These are phyloP conservation scores for Cladobotryum protrusum DNA, from an alignment of 2,329 filamentous ascomycete species.

Conservation along the genomic window DNA sequence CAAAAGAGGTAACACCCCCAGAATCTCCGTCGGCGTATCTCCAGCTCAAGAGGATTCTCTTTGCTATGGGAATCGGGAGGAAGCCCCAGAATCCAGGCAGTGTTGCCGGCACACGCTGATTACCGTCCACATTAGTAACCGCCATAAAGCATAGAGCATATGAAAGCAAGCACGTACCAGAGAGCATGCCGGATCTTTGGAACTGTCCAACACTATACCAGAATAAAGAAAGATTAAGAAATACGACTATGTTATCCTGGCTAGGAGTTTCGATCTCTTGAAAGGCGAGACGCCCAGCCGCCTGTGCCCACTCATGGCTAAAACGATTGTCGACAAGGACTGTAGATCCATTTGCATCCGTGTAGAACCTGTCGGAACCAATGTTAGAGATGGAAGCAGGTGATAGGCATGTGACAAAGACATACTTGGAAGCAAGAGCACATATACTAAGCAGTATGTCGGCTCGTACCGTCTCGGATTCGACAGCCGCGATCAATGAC, in stretches of 20 bases:
- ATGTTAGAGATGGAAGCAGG: not conserved
- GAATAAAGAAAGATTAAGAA: constrained; percentile 1
- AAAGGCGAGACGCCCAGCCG: not conserved
- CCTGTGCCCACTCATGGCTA: not conserved
- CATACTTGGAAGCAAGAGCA: not conserved
- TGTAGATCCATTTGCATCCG: not conserved
- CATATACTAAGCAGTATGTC: constrained; percentile 1
- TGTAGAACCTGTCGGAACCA: not conserved
- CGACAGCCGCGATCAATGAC: not conserved
- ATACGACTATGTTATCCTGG: constrained; percentile 1
- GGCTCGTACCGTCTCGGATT: not conserved
- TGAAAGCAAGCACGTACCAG: not conserved
- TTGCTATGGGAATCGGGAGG: not conserved
- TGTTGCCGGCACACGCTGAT: constrained; percentile 1
- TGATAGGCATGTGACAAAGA: not conserved
- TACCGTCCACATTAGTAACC: not conserved
- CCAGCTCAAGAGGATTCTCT: not conserved
- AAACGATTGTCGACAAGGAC: not conserved
- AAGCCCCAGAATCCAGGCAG: not conserved
- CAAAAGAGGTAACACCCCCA: constrained; percentile 1
- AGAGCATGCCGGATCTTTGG: not conserved
- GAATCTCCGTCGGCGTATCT: constrained; percentile 1
- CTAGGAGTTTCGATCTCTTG: not conserved
- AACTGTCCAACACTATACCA: constrained; percentile 3
- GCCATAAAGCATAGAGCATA: not conserved